These are phyloP conservation scores for Xanthoparmelia taractica DNA, from an alignment of 495 filamentous ascomycete species.

Conservation along the genomic window DNA sequence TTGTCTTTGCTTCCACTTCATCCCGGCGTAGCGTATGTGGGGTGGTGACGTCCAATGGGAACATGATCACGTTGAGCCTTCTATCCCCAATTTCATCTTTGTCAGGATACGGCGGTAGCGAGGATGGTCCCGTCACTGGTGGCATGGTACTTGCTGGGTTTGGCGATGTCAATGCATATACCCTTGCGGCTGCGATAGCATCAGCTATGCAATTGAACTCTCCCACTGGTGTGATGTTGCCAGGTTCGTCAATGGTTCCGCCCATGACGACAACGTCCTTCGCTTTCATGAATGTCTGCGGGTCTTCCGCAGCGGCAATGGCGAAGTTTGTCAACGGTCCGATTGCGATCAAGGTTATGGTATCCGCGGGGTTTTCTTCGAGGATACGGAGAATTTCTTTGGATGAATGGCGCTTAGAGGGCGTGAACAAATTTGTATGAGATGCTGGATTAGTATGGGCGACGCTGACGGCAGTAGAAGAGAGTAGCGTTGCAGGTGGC, in stretches of 20 bases:
- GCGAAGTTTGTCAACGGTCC: slow-evolving; percentile 91
- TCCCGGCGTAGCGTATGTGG: slow-evolving; percentile 58
- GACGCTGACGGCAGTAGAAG: slow-evolving; percentile 33
- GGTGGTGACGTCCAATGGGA: slow-evolving; percentile 85
- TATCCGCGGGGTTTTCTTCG: slow-evolving; percentile 66
- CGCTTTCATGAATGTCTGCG: slow-evolving; percentile 75
- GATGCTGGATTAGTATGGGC: slow-evolving; percentile 30
- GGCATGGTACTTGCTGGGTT: slow-evolving; percentile 65
- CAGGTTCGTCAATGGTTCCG: slow-evolving; percentile 67
- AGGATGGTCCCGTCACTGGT: slow-evolving; percentile 34
- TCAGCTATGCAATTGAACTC: slow-evolving; percentile 86
- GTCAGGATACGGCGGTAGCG: slow-evolving; percentile 58
- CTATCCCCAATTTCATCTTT: slow-evolving; percentile 44
- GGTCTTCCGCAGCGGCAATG: slow-evolving; percentile 73
- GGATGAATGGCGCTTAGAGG: slow-evolving; percentile 64
- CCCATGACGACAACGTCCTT: slow-evolving; percentile 98
- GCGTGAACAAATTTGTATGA: slow-evolving; percentile 53
- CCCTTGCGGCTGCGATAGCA: slow-evolving; percentile 72
- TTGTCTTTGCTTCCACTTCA: slow-evolving; percentile 50
- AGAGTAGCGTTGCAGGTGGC: slow-evolving; percentile 34
- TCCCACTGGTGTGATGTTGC: slow-evolving; percentile 72
- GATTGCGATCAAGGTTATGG: slow-evolving; percentile 80
- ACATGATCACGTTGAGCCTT: slow-evolving; percentile 65
- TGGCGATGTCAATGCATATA: slow-evolving; percentile 84
- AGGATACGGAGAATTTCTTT: slow-evolving; percentile 80